Conservation (phyloP, 2,329 filamentous ascomycete species). For the Acrocalymma vagum region DNA sequence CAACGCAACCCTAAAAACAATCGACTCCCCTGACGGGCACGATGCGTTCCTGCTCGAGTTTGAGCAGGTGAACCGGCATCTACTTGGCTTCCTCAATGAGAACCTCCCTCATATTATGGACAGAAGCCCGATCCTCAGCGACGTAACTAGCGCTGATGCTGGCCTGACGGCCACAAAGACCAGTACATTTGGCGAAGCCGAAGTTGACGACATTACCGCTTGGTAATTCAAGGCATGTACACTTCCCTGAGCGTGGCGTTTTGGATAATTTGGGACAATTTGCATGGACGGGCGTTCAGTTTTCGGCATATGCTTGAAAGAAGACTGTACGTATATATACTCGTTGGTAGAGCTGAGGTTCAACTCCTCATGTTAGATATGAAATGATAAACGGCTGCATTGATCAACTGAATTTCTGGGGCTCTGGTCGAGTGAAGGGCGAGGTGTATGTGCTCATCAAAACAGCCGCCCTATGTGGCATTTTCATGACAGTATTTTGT, state of each 20-base stretch:
- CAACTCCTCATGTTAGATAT: conserved; percentile 47
- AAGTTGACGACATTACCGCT: conserved; percentile 94
- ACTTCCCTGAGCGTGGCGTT: conserved; percentile 40
- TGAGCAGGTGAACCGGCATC: conserved; percentile 91
- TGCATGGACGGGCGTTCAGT: conserved; percentile 31
- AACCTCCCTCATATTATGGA: conserved; percentile 89
- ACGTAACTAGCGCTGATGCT: conserved; percentile 38
- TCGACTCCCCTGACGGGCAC: conserved; percentile 93
- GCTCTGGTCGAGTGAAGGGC: no score
- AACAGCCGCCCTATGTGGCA: no score
- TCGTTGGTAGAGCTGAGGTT: conserved; percentile 38
- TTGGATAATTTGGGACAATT: conserved; percentile 7
- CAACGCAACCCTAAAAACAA: conserved; percentile 79
- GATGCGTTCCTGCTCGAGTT: conserved; percentile 97
- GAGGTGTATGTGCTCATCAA: no score
- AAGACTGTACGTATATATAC: conserved; percentile 36
- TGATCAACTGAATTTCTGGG: conserved; percentile 1
- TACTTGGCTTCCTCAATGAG: conserved; percentile 83
- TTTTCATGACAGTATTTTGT: no score
- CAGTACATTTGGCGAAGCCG: conserved; percentile 93
- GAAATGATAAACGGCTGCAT: no score
- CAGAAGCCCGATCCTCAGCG: conserved; percentile 54
- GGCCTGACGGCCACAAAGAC: conserved; percentile 75
- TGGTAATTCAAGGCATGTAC: conserved; percentile 67
- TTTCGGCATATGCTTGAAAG: conserved; percentile 51